phyloP scores from a whole-genome alignment of 345 rosid species.

The Sapria himalayana region DNA sequence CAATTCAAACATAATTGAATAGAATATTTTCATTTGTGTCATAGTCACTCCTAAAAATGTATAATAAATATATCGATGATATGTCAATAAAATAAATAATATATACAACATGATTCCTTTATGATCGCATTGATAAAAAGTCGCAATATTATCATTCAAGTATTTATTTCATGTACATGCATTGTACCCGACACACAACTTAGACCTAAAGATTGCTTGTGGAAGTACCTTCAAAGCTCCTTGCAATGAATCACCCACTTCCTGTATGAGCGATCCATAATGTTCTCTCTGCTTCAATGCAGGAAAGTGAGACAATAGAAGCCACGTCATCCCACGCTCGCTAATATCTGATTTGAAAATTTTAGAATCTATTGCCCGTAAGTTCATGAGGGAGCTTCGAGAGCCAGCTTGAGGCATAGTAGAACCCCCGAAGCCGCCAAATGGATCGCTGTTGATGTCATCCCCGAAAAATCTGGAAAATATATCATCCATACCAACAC shows the following conservation, averaged over 20 bases:
- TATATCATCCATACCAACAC: constrained; percentile 44
- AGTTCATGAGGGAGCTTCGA: constrained; percentile 18
- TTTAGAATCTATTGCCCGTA: constrained; percentile 28
- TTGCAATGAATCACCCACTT: constrained; percentile 37
- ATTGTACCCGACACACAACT: no score
- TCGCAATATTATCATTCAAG: no score
- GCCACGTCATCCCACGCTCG: constrained; percentile 80
- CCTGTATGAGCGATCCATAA: constrained; percentile 36
- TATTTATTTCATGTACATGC: no score
- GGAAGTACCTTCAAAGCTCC: constrained; percentile 67
- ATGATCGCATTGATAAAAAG: no score
- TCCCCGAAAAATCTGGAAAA: constrained; percentile 44
- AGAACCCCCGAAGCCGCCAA: constrained; percentile 44
- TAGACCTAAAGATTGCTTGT: no score
- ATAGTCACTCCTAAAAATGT: no score
- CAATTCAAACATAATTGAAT: no score
- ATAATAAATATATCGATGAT: no score
- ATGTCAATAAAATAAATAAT: no score
- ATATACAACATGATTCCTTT: no score
- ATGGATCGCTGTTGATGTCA: constrained; percentile 13
- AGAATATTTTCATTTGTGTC: no score
- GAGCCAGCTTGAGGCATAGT: constrained; percentile 27
- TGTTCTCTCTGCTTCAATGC: constrained; percentile 23
- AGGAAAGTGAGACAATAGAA: constrained; percentile 42
- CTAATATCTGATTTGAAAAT: constrained; percentile 40